phyloP scores from a whole-genome alignment of 108 stramenopile genomes.

The Pseudonitzschia multiseries region DNA sequence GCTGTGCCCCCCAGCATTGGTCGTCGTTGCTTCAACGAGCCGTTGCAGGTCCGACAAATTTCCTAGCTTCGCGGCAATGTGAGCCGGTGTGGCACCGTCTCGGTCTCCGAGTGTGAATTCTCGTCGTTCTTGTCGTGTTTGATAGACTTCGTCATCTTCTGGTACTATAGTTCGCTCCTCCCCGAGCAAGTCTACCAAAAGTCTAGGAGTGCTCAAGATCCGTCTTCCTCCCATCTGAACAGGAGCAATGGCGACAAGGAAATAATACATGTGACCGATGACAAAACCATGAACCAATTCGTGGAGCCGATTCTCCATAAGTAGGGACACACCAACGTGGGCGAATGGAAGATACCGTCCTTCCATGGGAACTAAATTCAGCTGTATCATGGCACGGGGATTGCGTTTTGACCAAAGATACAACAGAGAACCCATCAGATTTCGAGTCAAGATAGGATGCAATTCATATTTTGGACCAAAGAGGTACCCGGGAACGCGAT shows the following conservation, averaged over 20 bases:
- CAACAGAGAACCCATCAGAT: neutral
- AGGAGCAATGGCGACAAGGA: slow-evolving; percentile 46
- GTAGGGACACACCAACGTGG: slow-evolving; percentile 7
- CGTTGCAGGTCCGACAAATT: slow-evolving; percentile 43
- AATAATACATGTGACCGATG: slow-evolving; percentile 50
- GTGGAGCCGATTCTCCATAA: slow-evolving; percentile 17
- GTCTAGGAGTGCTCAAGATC: slow-evolving; percentile 27
- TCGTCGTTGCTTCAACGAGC: slow-evolving; percentile 31
- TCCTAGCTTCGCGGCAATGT: slow-evolving; percentile 56
- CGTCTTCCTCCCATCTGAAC: slow-evolving; percentile 32
- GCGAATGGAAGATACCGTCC: slow-evolving; percentile 21
- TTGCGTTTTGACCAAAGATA: slow-evolving; percentile 25
- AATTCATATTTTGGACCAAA: slow-evolving; percentile 8
- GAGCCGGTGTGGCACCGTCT: slow-evolving; percentile 36
- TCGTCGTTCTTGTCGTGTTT: neutral
- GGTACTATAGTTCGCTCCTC: neutral
- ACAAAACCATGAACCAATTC: slow-evolving; percentile 47
- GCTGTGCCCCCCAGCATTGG: neutral
- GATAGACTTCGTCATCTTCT: neutral
- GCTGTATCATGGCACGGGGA: slow-evolving; percentile 11
- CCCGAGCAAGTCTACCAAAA: slow-evolving; percentile 13
- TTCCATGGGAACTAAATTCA: slow-evolving; percentile 22
- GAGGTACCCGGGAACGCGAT: neutral
- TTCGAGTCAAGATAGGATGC: slow-evolving; percentile 20
- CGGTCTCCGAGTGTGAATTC: neutral